phyloP scores from a whole-genome alignment of 768 basidiomycete species.

The Floccularia luteovirens region DNA sequence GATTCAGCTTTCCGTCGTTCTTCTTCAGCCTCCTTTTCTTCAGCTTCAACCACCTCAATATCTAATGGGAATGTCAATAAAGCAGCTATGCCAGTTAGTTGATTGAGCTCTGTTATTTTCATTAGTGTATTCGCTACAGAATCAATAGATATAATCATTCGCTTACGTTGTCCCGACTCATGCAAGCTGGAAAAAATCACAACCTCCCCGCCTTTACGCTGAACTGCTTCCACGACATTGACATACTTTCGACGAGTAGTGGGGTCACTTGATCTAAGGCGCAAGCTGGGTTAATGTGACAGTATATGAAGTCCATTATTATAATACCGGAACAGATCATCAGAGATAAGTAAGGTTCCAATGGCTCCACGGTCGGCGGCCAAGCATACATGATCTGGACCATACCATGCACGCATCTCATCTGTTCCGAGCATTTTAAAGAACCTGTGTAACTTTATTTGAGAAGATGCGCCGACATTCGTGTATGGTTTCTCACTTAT shows the following conservation, averaged over 20 bases:
- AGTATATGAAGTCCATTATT: not conserved
- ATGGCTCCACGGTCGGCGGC: slow-evolving; percentile 93
- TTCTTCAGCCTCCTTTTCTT: slow-evolving; percentile 77
- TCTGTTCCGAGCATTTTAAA: slow-evolving; percentile 96
- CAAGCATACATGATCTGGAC: slow-evolving; percentile 86
- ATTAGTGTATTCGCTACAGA: slow-evolving; percentile 4
- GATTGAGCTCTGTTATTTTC: slow-evolving; percentile 72
- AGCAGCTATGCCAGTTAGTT: slow-evolving; percentile 90
- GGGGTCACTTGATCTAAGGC: slow-evolving; percentile 70
- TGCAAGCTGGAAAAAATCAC: slow-evolving; percentile 99
- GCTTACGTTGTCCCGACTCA: slow-evolving; percentile 94
- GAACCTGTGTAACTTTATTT: slow-evolving; percentile 48
- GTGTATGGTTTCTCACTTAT: slow-evolving; percentile 46
- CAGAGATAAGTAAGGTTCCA: slow-evolving; percentile 90
- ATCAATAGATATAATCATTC: not conserved
- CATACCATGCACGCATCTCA: slow-evolving; percentile 98
- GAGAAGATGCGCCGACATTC: not conserved
- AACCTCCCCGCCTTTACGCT: slow-evolving; percentile 85
- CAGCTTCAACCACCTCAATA: slow-evolving; percentile 89
- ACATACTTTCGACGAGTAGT: slow-evolving; percentile 78
- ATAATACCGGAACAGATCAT: slow-evolving; percentile 80
- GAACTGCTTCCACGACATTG: slow-evolving; percentile 79
- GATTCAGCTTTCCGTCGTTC: no score
- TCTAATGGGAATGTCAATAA: slow-evolving; percentile 95
- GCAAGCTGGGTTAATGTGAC: not conserved